Percentiles rank a stretch among this genome's conserved stretches.
Conservation (phyloP, 139 green algal genomes). For the Asterochloris sp. region DNA sequence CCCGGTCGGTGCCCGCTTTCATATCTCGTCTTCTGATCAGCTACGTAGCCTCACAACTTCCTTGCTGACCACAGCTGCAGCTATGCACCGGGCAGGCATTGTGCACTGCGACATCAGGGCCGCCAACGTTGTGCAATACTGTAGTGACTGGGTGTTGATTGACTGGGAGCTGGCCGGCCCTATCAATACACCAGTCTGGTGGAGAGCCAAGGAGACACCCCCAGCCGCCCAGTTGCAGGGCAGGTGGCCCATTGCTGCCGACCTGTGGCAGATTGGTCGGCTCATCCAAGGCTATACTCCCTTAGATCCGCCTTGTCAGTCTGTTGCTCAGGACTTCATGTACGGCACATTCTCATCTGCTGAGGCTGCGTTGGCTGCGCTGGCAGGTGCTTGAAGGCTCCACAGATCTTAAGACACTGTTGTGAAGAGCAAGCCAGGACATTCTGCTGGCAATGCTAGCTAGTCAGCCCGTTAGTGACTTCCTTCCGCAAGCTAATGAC, state of each 20-base stretch:
- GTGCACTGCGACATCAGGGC: background rate
- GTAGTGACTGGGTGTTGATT: background rate
- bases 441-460: too few relatives aligned
- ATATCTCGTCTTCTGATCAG: background rate
- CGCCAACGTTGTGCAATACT: background rate
- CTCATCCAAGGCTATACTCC: too few relatives aligned
- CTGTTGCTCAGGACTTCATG: too few relatives aligned
- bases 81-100: background rate
- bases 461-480: too few relatives aligned
- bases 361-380: too few relatives aligned
- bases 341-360: too few relatives aligned
- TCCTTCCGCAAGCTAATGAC: too few relatives aligned
- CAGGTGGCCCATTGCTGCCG: conserved; percentile 1
- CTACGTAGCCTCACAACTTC: background rate
- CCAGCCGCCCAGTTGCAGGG: too few relatives aligned
- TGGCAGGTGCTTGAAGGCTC: too few relatives aligned
- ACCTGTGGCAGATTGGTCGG: conserved; percentile 9
- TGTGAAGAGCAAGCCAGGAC: too few relatives aligned
- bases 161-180: conserved; percentile 1
- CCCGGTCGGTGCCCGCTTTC: conserved; percentile 6
- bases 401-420: too few relatives aligned
- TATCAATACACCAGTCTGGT: background rate
- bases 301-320: too few relatives aligned
- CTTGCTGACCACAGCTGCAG: background rate
- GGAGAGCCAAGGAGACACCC: background rate